Percentiles rank a stretch among this genome's conserved stretches.
These are phyloP conservation scores for Oryza meyeriana DNA, from an alignment of 176 grass and related monocot genomes.

Conservation along the genomic window DNA sequence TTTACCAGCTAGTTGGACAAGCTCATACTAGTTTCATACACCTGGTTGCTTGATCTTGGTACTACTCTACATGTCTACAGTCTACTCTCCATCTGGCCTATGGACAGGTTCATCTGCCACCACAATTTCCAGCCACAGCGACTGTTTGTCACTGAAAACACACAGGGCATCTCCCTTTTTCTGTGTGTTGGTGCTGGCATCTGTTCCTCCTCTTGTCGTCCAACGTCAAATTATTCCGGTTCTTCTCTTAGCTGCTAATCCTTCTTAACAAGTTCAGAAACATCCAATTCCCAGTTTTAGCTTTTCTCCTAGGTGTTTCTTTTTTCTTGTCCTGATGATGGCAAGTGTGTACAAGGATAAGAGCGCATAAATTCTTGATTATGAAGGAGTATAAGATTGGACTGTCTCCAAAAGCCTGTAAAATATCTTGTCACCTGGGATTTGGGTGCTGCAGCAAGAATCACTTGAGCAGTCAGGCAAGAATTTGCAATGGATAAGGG, in stretches of 20 bases:
- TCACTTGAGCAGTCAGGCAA: not conserved
- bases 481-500: constrained; percentile 16
- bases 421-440: constrained; percentile 9
- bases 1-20: not conserved
- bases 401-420: not conserved
- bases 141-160: constrained; percentile 10
- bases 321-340: not conserved
- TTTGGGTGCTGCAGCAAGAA: constrained; percentile 17
- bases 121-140: not conserved
- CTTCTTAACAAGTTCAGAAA: not conserved
- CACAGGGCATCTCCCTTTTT: constrained; percentile 13
- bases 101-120: not conserved
- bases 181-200: constrained; percentile 26
- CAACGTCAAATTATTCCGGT: constrained; percentile 14
- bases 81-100: not conserved
- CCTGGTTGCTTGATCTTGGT: not conserved
- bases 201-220: constrained; percentile 11
- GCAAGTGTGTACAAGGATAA: constrained; percentile 27
- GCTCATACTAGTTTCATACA: not conserved
- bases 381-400: not conserved
- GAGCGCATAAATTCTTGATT: constrained; percentile 39
- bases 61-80: not conserved
- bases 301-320: not conserved
- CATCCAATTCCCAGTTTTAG: not conserved
- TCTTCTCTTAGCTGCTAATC: constrained; percentile 14